These are phyloP conservation scores for Climacium dendroides DNA, from an alignment of 225 moss, liverwort and hornwort species.

Conservation along the genomic window DNA sequence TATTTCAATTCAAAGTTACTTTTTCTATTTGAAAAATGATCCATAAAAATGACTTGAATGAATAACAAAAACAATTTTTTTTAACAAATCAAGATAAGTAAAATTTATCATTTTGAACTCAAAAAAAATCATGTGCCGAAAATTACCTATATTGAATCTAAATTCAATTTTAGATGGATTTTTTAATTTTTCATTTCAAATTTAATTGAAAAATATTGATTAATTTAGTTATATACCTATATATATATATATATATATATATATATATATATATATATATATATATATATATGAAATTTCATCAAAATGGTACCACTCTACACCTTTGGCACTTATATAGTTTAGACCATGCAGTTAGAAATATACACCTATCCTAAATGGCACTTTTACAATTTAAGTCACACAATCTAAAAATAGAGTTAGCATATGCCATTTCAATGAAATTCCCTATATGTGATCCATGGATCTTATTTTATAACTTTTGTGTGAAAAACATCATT, in stretches of 20 bases:
- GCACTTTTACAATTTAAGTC: too few relatives aligned
- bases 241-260: too few relatives aligned
- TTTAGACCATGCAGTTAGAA: too few relatives aligned
- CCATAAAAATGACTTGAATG: background rate
- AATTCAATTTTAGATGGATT: background rate
- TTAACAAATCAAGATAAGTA: background rate
- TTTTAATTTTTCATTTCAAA: background rate
- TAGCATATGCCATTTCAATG: too few relatives aligned
- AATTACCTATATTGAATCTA: background rate
- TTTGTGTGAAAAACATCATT: background rate
- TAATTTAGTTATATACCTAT: background rate
- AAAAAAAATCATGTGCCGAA: too few relatives aligned
- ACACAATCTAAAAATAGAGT: too few relatives aligned
- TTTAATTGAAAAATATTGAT: background rate
- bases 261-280: too few relatives aligned
- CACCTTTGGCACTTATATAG: too few relatives aligned
- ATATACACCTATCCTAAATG: too few relatives aligned
- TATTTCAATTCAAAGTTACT: accelerated
- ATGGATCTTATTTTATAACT: background rate
- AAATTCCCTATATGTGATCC: background rate
- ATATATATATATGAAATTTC: too few relatives aligned
- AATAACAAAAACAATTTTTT: background rate
- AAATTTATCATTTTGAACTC: accelerated
- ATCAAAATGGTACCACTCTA: too few relatives aligned
- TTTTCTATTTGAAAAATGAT: accelerated